Evolutionary conservation across 1,284 basidiomycete species (phyloP).

Genomic region (Austropuccinia psidii): DNA sequence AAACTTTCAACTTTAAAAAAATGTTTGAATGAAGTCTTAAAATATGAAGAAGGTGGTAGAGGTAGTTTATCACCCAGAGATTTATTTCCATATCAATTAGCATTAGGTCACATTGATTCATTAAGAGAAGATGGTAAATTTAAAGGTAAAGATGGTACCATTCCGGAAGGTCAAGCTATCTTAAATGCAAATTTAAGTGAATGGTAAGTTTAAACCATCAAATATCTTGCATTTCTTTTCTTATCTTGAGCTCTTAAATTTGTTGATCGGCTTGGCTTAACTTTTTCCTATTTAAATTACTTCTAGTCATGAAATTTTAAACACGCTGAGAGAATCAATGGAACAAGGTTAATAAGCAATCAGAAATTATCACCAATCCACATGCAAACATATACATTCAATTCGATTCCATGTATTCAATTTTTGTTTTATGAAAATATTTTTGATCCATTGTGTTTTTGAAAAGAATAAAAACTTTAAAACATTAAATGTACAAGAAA

Average conservation of each 20-base stretch:
- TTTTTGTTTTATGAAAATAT: too few relatives aligned
- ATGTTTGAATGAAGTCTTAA: constrained; percentile 91
- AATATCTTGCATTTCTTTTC: constrained; percentile 36
- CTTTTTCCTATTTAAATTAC: neutral
- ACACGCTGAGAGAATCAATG: constrained; percentile 31
- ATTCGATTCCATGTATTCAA: too few relatives aligned
- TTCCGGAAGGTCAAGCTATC: constrained; percentile 95
- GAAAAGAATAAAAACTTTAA: too few relatives aligned
- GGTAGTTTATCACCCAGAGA: constrained; percentile 92
- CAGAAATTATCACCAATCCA: too few relatives aligned
- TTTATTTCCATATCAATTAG: constrained; percentile 72
- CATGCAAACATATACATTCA: too few relatives aligned
- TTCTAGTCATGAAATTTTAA: constrained; percentile 27
- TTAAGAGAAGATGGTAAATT: constrained; percentile 90
- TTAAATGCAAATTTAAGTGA: constrained; percentile 92
- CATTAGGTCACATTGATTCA: constrained; percentile 88
- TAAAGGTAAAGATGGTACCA: constrained; percentile 62
- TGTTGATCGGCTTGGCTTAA: constrained; percentile 29
- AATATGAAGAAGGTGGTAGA: constrained; percentile 67
- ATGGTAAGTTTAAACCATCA: constrained; percentile 53
- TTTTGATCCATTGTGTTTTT: too few relatives aligned
- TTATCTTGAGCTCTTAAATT: constrained; percentile 28
- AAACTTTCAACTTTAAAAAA: constrained; percentile 85
- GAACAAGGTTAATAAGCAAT: constrained; percentile 22
- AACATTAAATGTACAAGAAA: too few relatives aligned